phyloP scores from a whole-genome alignment of 1,284 basidiomycete species.

The Heliocybe sulcata region DNA sequence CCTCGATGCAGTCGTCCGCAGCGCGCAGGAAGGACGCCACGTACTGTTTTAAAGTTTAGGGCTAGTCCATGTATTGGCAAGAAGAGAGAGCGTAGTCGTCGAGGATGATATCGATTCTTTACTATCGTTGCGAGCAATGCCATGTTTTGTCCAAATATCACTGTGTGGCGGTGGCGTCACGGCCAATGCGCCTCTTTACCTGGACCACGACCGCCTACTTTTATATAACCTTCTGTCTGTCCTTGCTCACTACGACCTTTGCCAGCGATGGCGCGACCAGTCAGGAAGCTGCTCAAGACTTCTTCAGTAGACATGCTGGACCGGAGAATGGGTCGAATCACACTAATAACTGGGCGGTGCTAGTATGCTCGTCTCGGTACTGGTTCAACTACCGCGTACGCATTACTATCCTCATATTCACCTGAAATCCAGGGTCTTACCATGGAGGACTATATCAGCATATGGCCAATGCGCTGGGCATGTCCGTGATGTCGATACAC shows the following conservation, averaged over 20 bases:
- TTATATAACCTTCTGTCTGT: not conserved
- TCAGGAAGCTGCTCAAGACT: not conserved
- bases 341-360: slow-evolving; percentile 98
- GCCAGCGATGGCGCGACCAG: not conserved
- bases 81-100: too few species aligned
- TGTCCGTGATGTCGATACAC: slow-evolving; percentile 44
- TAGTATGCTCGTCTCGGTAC: slow-evolving; percentile 90
- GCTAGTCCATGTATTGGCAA: too few species aligned
- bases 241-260: not conserved
- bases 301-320: slow-evolving; percentile 1
- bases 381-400: slow-evolving; percentile 98
- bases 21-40: slow-evolving; percentile 23
- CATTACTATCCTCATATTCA: slow-evolving; percentile 4
- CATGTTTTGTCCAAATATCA: too few species aligned
- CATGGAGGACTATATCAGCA: slow-evolving; percentile 47
- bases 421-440: slow-evolving; percentile 3
- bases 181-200: not conserved
- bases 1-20: slow-evolving; percentile 23
- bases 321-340: slow-evolving; percentile 41
- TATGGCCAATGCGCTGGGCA: slow-evolving; percentile 96
- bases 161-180: not conserved
- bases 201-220: not conserved
- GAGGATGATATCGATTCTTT: too few species aligned
- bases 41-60: too few species aligned
- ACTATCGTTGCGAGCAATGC: too few species aligned